Conservation (phyloP, 2,329 filamentous ascomycete genomes). For the Aspergillus tamarii region DNA sequence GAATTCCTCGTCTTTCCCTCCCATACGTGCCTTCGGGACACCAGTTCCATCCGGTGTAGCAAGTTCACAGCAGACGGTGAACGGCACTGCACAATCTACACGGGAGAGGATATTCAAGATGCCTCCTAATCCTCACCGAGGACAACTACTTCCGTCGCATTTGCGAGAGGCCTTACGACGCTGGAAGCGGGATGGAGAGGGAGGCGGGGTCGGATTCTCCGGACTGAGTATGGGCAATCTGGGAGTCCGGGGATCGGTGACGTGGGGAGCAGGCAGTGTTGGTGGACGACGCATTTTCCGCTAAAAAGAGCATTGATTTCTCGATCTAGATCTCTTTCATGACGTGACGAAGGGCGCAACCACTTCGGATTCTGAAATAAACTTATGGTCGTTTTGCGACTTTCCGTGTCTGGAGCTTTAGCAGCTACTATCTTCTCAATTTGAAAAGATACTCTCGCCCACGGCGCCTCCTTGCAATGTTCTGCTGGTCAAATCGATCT, state of each 20-base stretch:
- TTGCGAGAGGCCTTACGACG: constrained; percentile 53
- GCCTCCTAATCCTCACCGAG: constrained; percentile 50
- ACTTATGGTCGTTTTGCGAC: not conserved
- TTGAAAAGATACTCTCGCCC: not conserved
- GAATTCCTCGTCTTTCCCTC: not conserved
- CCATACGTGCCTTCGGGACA: not conserved
- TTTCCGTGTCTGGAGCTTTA: not conserved
- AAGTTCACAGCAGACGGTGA: not conserved
- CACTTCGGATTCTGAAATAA: not conserved
- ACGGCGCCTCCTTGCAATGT: not conserved
- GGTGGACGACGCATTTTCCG: constrained; percentile 50
- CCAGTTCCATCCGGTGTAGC: constrained; percentile 14
- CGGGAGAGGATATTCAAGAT: constrained; percentile 36
- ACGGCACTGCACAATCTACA: constrained; percentile 7
- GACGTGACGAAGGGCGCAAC: not conserved
- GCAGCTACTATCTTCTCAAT: not conserved
- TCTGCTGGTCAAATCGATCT: not conserved
- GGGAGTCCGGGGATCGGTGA: constrained; percentile 47
- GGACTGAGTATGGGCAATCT: constrained; percentile 51
- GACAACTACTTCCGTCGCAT: constrained; percentile 52
- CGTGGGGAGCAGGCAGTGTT: constrained; percentile 46
- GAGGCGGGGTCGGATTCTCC: constrained; percentile 51
- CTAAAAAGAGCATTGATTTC: constrained; percentile 22
- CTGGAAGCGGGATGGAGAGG: constrained; percentile 53
- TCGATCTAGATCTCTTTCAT: not conserved